These are phyloP conservation scores for Rhodotorula kratochvilovae DNA, from an alignment of 768 basidiomycete species.

Conservation along the genomic window DNA sequence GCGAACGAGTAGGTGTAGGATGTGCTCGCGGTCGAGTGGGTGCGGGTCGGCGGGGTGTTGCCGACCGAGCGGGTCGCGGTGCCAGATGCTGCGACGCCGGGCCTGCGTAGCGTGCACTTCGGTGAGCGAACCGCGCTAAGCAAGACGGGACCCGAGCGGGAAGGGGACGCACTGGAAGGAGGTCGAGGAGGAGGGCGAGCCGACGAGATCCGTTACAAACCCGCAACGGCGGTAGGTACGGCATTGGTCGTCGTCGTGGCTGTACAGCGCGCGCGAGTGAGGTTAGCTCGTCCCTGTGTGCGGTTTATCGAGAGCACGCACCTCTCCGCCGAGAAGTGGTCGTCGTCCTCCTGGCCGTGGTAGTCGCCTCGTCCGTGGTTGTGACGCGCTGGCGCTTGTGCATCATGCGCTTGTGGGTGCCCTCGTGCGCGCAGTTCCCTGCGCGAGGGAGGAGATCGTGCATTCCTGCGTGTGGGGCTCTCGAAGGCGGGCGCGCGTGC, in stretches of 20 bases:
- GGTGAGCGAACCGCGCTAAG: background rate
- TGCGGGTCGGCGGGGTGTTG: constrained; percentile 10
- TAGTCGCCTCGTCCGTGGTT: background rate
- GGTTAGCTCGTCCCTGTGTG: background rate
- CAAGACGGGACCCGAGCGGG: background rate
- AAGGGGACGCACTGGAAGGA: constrained; percentile 4
- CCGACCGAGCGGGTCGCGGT: background rate
- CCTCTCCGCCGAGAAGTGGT: background rate
- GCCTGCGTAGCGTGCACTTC: background rate
- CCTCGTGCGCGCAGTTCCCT: background rate
- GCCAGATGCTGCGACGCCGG: constrained; percentile 1
- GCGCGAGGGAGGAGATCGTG: background rate
- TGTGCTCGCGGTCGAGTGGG: background rate
- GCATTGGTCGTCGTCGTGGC: background rate
- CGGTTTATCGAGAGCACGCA: background rate
- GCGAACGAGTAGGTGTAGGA: constrained; percentile 19
- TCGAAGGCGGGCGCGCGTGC: too few relatives aligned
- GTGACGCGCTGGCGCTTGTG: background rate
- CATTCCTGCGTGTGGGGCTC: background rate
- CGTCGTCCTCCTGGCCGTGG: background rate
- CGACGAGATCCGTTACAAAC: background rate
- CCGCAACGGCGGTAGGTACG: background rate
- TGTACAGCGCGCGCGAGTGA: too few relatives aligned
- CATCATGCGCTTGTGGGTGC: background rate
- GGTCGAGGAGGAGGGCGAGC: background rate